A percentile compares a stretch with the other conserved stretches of the same genome.
Evolutionary conservation across 2,329 filamentous ascomycete species (phyloP).

Genomic region (Fusarium haematococcum): DNA sequence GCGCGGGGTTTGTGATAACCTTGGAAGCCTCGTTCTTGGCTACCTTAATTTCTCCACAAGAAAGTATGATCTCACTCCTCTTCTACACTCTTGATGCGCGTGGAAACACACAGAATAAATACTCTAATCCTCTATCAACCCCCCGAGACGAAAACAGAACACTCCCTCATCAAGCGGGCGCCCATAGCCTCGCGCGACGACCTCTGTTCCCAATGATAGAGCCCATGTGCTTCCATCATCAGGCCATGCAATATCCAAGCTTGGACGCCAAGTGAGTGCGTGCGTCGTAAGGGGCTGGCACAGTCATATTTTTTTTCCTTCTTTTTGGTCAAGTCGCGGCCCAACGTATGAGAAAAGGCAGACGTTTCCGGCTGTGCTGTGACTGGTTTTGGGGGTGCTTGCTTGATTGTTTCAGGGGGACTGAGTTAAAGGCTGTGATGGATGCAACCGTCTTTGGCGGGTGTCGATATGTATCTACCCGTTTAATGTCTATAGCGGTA

Average conservation of each 20-base stretch:
- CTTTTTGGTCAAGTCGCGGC: neutral
- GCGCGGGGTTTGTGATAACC: slow-evolving; percentile 33
- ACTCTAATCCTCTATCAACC: neutral
- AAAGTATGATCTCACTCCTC: slow-evolving; percentile 1
- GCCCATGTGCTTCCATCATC: slow-evolving; percentile 40
- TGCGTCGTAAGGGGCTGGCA: slow-evolving; percentile 23
- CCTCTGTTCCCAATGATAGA: slow-evolving; percentile 18
- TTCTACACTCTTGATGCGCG: neutral
- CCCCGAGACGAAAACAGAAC: neutral
- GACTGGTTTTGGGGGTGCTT: neutral
- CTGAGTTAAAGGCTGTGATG: neutral
- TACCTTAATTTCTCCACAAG: slow-evolving; percentile 38
- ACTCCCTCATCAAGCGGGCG: neutral
- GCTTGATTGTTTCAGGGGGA: neutral
- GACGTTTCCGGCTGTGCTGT: neutral
- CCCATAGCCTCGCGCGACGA: neutral
- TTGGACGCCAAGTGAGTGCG: slow-evolving; percentile 39
- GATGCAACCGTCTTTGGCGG: neutral
- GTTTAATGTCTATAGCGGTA: neutral
- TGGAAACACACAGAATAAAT: neutral
- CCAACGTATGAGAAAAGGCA: slow-evolving; percentile 10
- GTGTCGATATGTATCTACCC: neutral
- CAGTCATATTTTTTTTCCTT: neutral
- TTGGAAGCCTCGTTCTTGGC: slow-evolving; percentile 27
- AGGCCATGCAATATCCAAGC: slow-evolving; percentile 42